Base-by-base conservation (phyloP, 2,329 filamentous ascomycete genomes). In the Ophiognomonia clavigignenti-juglandacearum region DNA sequence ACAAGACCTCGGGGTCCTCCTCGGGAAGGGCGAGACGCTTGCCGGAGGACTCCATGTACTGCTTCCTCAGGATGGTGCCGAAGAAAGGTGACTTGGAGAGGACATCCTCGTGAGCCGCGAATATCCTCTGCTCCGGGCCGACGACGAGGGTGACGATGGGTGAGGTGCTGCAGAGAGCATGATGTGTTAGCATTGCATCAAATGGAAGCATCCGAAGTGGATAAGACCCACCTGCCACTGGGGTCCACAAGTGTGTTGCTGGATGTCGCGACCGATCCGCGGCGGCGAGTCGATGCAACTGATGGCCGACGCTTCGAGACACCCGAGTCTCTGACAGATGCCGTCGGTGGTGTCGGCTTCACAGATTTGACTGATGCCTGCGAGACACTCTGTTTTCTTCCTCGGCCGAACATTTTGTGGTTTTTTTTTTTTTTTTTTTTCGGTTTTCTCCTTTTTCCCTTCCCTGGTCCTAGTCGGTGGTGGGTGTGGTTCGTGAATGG, bases 1-100 rank as follows among this genome's bases (percentile, higher is more conserved):
- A 95, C 65, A 96, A 91, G 59, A 95, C 85, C 64, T 95, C 89
- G 18, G 91, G 89, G 58, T 92, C 85, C 66, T 96, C 91, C 50
- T 92, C 82, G 2, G 88, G 85, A 3, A 96, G 79, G 44, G 85
- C 78, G 62, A 96, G 84, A 45, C 85, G 82, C 68, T 88, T 90
- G 62, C 72, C 64, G 18, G 64, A 61, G n/a, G 72, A 61, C 52
- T 78, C 78, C 69, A 82, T 78, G 71, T 79, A 85, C 60, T 85
- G 80, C 52, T 74, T 75, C 48, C 77, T 74, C 56, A 83, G 79
- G 37, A 77, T 74, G 36, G 78, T 70, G 52, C 81, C 74, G 68
- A 96, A 95, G 75, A 85, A 95, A 9, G 88, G 82, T 13, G 88
- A 93, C 47, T 78, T 72, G 62, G 76, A 79, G 50, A 96, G 81